A percentile compares a stretch with the other conserved stretches of the same genome.
These are phyloP conservation scores for Amanita polypyramis DNA, from an alignment of 768 basidiomycete species.

Conservation along the genomic window DNA sequence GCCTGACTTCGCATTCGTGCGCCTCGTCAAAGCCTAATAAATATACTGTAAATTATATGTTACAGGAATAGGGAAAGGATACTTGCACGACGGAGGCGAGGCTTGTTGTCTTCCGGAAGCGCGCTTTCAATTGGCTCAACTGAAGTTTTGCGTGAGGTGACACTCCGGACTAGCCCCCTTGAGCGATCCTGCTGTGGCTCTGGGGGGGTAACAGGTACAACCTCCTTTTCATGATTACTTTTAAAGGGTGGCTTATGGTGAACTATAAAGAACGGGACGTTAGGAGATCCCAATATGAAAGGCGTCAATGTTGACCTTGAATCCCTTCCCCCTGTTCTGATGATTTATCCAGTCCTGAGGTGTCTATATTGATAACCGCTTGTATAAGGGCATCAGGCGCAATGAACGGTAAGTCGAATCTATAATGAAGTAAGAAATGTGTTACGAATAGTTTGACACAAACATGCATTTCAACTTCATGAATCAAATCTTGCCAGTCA, in stretches of 20 bases:
- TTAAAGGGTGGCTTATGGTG: slow-evolving; percentile 37
- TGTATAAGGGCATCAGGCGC: slow-evolving; percentile 38
- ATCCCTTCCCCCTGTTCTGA: slow-evolving; percentile 10
- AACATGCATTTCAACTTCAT: slow-evolving; percentile 28
- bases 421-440: slow-evolving; percentile 9
- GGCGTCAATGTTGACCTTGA: slow-evolving; percentile 3
- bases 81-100: slow-evolving; percentile 22
- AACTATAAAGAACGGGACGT: slow-evolving; percentile 9
- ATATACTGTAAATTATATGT: not conserved
- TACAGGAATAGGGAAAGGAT: not conserved
- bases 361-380: slow-evolving; percentile 31
- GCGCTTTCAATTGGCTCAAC: slow-evolving; percentile 20
- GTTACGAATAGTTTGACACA: not conserved
- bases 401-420: slow-evolving; percentile 33
- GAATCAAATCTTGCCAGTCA: slow-evolving; percentile 42
- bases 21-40: slow-evolving; percentile 32
- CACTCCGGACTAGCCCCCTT: slow-evolving; percentile 25
- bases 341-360: slow-evolving; percentile 18
- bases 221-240: slow-evolving; percentile 45
- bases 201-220: slow-evolving; percentile 25
- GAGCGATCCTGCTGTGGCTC: slow-evolving; percentile 8
- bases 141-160: slow-evolving; percentile 30
- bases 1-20: slow-evolving; percentile 29
- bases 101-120: slow-evolving; percentile 12
- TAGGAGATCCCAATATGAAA: not conserved